These are phyloP conservation scores for Novymonas esmeraldas DNA, from an alignment of 208 protist species.

Conservation along the genomic window DNA sequence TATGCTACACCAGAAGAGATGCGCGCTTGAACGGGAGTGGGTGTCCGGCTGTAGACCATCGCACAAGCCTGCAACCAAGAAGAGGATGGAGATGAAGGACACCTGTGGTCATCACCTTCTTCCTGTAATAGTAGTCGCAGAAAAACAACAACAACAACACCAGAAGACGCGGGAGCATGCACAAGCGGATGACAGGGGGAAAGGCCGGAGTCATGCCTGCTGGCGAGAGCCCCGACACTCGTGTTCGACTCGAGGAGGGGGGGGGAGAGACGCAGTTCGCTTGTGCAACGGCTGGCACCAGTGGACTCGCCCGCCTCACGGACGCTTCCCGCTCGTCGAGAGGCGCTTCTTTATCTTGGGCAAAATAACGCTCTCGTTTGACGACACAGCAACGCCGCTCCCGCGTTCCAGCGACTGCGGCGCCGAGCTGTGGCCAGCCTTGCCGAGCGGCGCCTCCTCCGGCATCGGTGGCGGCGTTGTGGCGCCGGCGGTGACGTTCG, in stretches of 20 bases:
- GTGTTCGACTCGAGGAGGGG: neutral
- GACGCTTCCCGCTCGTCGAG: constrained; percentile 20
- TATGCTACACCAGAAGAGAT: too few relatives aligned
- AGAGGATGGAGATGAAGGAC: too few relatives aligned
- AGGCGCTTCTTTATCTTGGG: constrained; percentile 48
- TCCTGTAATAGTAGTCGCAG: too few relatives aligned
- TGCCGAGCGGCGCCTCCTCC: constrained; percentile 12
- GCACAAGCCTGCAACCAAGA: too few relatives aligned
- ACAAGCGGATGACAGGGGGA: neutral
- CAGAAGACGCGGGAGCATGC: neutral
- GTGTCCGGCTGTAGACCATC: too few relatives aligned
- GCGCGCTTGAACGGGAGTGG: too few relatives aligned
- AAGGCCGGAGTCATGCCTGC: neutral
- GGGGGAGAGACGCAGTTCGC: neutral
- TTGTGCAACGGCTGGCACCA: neutral
- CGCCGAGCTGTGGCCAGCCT: constrained; percentile 1
- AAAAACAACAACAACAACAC: neutral
- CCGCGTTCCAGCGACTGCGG: neutral
- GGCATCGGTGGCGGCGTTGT: constrained; percentile 19
- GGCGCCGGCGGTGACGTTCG: constrained; percentile 6
- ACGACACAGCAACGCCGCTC: neutral
- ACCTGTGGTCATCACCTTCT: too few relatives aligned
- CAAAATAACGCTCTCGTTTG: constrained; percentile 30
- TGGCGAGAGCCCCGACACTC: too few relatives aligned
- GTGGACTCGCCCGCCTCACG: neutral